Evolutionary conservation across 164 flowering plant genomes (phyloP), one percentile per base, ranked within the genome.

Genomic region (Magnolia sinica): DNA sequence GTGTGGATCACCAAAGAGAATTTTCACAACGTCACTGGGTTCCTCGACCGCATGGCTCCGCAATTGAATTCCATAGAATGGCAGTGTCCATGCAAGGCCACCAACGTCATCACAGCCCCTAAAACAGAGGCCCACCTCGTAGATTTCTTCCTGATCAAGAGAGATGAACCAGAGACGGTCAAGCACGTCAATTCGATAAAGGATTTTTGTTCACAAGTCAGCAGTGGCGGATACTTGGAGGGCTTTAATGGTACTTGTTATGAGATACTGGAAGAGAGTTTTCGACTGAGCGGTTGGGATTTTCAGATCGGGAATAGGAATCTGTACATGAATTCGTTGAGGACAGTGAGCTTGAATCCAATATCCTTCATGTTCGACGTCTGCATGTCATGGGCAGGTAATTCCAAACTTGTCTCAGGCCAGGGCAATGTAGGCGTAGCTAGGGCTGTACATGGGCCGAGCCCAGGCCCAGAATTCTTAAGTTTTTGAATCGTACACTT

Each of bases 71-170:
- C 77, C 24, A 45, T 24, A 1, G 64, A 75, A n/a, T 75, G 71
- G 77, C 71, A 67, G 22, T 75, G 77, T 59, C 77, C 77, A 20
- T 75, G 77, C 64, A 75, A 75, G 71, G 77, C 71, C 50, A 24
- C 22, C 58, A 37, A 75, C 71, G 61, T 52, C 31, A 49, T 75
- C 6, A 55, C 63, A 2, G 50, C 67, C 45, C 37, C 71, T 1
- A 7, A 59, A 11, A 23, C 64, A 2, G 50, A n/a, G 23, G 14
- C 71, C 8, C 71, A 18, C 66, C 70, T 75, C 20, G 77, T 75
- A 8, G 64, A 75, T 18, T 75, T 75, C 70, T 67, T 24, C 45
- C 64, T 75, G 24, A 52, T 75, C 77, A 55, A 75, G 16, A 66
- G 24, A 2, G 64, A 24, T 61, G 63, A 27, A 6, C 70, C 71